phyloP scores from a whole-genome alignment of 371 early-diverging fungal species.

The Mortierella sp. region DNA sequence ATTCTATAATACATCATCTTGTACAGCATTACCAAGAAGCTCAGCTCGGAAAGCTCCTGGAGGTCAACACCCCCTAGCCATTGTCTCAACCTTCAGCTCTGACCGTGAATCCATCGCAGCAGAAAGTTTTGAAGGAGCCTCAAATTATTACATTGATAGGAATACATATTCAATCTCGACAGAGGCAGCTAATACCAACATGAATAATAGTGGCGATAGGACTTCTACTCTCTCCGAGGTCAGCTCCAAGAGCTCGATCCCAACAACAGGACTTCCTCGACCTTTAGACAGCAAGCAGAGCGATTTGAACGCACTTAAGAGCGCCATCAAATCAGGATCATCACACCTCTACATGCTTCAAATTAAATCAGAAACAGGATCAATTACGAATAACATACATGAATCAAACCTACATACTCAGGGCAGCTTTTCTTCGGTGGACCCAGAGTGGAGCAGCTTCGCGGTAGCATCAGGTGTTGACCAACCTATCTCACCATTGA shows the following conservation, averaged over 20 bases:
- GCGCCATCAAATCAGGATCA: slow-evolving; percentile 18
- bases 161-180: slow-evolving; percentile 3
- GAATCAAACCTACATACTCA: not conserved
- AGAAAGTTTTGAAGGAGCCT: no score
- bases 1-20: not conserved
- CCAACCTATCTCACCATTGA: slow-evolving; percentile 46
- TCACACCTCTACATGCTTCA: slow-evolving; percentile 16
- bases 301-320: slow-evolving; percentile 22
- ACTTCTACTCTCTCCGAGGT: not conserved
- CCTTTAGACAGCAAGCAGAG: slow-evolving; percentile 12
- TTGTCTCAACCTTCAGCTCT: slow-evolving; percentile 36
- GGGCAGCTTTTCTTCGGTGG: not conserved
- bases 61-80: slow-evolving; percentile 40
- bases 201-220: not conserved
- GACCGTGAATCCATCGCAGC: slow-evolving; percentile 6
- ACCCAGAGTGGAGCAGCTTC: slow-evolving; percentile 32
- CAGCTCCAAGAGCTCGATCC: not conserved
- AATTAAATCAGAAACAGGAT: slow-evolving; percentile 19
- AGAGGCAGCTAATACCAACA: not conserved
- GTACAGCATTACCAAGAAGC: slow-evolving; percentile 17
- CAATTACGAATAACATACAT: not conserved
- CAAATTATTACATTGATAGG: not conserved
- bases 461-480: slow-evolving; percentile 26
- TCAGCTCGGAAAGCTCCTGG: slow-evolving; percentile 13
- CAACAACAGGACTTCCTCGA: not conserved